Conservation (phyloP, 768 basidiomycete species). For the Lactarius hatsudake region DNA sequence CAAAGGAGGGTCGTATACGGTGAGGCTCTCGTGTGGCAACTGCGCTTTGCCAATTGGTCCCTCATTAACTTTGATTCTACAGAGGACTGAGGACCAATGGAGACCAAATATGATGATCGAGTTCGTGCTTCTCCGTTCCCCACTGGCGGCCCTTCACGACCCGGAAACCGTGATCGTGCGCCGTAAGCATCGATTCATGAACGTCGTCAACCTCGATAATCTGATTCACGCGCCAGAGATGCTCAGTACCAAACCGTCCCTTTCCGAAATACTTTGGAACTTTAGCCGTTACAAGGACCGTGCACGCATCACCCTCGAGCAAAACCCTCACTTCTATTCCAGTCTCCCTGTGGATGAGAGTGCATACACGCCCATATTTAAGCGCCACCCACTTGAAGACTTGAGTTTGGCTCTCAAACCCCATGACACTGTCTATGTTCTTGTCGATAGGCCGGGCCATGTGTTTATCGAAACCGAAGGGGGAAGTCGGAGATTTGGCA, state of each 20-base stretch:
- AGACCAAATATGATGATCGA: not conserved
- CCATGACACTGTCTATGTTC: slow-evolving; percentile 3
- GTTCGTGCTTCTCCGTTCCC: slow-evolving; percentile 1
- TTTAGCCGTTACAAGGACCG: slow-evolving; percentile 8
- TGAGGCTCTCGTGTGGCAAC: not conserved
- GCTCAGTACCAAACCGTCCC: not conserved
- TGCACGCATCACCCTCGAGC: slow-evolving; percentile 8
- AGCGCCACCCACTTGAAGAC: not conserved
- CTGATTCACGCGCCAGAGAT: slow-evolving; percentile 5
- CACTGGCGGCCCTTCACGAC: not conserved
- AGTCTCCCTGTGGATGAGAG: not conserved
- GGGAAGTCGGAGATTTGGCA: not conserved
- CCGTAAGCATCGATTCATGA: not conserved
- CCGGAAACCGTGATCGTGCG: not conserved
- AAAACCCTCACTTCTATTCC: slow-evolving; percentile 21
- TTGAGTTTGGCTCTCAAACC: not conserved
- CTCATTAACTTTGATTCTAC: not conserved
- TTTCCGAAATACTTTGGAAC: slow-evolving; percentile 21
- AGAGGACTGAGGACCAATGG: not conserved
- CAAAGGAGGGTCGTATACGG: not conserved
- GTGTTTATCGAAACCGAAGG: slow-evolving; percentile 1
- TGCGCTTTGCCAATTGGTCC: not conserved
- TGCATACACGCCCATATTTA: not conserved
- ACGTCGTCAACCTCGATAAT: not conserved
- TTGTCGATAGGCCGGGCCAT: slow-evolving; percentile 2